Conservation (phyloP, 192 early-diverging fungal species). For the Coemansia sp. region DNA sequence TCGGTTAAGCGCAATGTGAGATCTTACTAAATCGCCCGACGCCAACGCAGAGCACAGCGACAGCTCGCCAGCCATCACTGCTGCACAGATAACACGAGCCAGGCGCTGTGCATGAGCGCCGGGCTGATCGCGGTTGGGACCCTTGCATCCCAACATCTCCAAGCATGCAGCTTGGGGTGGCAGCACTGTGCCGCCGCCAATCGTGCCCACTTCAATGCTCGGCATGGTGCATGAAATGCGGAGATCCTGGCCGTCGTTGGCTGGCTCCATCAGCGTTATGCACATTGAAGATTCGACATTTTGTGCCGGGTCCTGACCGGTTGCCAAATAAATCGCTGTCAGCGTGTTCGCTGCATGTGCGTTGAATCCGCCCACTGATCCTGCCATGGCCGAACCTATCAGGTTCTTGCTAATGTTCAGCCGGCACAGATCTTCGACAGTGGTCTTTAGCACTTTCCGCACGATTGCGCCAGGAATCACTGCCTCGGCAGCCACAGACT, state of each 20-base stretch:
- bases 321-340: conserved; percentile 86
- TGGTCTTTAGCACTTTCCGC: conserved; percentile 81
- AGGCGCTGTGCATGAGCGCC: conserved; percentile 84
- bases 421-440: conserved; percentile 71
- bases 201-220: conserved; percentile 89
- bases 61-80: conserved; percentile 92
- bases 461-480: conserved; percentile 80
- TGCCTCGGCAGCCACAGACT: conserved; percentile 85
- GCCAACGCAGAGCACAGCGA: conserved; percentile 82
- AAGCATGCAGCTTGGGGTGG: conserved; percentile 84
- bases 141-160: conserved; percentile 84
- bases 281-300: conserved; percentile 92
- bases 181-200: conserved; percentile 86
- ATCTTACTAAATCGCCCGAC: conserved; percentile 84
- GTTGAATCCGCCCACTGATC: conserved; percentile 87
- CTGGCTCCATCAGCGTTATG: conserved; percentile 90
- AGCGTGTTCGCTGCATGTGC: conserved; percentile 93
- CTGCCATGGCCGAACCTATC: conserved; percentile 93
- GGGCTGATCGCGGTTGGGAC: conserved; percentile 72
- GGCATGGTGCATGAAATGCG: conserved; percentile 92
- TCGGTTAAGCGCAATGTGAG: conserved; percentile 87
- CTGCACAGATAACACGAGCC: conserved; percentile 81
- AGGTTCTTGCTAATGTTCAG: conserved; percentile 89
- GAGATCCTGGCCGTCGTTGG: conserved; percentile 75
- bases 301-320: conserved; percentile 94